These are phyloP conservation scores for Neoscytalidium dimidiatum DNA, from an alignment of 2,329 filamentous ascomycete species.

Conservation along the genomic window DNA sequence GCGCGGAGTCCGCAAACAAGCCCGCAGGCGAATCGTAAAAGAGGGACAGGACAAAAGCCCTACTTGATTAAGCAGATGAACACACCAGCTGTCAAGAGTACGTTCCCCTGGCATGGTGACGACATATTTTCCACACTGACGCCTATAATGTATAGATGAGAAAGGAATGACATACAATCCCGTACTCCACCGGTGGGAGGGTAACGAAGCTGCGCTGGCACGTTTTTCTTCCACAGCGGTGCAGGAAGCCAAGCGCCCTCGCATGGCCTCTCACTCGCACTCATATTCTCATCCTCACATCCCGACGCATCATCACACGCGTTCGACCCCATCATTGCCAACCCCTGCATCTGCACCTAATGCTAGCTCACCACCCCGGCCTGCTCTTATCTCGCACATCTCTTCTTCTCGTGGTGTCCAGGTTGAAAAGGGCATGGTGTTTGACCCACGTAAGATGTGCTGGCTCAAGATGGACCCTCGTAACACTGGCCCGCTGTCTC, in stretches of 20 bases:
- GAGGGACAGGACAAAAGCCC: slow-evolving; percentile 67
- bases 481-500: slow-evolving; percentile 34
- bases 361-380: slow-evolving; percentile 49
- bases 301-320: slow-evolving; percentile 31
- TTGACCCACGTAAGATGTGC: slow-evolving; percentile 95
- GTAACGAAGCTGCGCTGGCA: slow-evolving; percentile 83
- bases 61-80: slow-evolving; percentile 86
- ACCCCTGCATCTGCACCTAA: slow-evolving; percentile 29
- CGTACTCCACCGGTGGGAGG: slow-evolving; percentile 85
- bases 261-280: slow-evolving; percentile 34
- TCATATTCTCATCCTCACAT: slow-evolving; percentile 25
- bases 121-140: slow-evolving; percentile 22
- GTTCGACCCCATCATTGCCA: slow-evolving; percentile 36
- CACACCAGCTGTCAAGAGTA: slow-evolving; percentile 78
- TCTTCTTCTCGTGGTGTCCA: slow-evolving; percentile 79
- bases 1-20: slow-evolving; percentile 53
- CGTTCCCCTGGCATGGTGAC: slow-evolving; percentile 36
- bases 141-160: slow-evolving; percentile 58
- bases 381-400: slow-evolving; percentile 90
- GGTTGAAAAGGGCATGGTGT: slow-evolving; percentile 97
- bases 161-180: slow-evolving; percentile 98
- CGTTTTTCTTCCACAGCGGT: slow-evolving; percentile 63
- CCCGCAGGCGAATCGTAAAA: slow-evolving; percentile 50
- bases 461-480: slow-evolving; percentile 75
- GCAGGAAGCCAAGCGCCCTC: slow-evolving; percentile 50